Base-by-base conservation (phyloP, 2,329 filamentous ascomycete species). In the Myriosclerotinia duriaeana region DNA sequence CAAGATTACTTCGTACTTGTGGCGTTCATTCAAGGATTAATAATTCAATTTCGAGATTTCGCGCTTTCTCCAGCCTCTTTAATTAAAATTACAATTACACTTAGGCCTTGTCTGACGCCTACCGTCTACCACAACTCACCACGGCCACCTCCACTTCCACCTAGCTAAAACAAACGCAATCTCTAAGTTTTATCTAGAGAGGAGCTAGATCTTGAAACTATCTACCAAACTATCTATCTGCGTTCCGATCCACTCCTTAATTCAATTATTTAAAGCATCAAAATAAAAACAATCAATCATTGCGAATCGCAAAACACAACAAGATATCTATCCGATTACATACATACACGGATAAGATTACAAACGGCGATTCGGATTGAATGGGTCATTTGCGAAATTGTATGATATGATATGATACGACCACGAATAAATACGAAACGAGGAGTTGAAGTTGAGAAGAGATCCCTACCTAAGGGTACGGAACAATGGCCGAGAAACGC, bases 401-500 rank as follows among this genome's bases (percentile, higher is more conserved):
- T n/a, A 38, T 50, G 58, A 61, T 61, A 42, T 61, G 58, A 42
- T 48, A 59, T 65, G 63, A 65, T 59, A 64, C 56, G 61, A 64
- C 8, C 52, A 65, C 63, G 63, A 50, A 30, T 58, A 50, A 59
- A 50, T 30, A 59, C 63, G 12, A 59, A 46, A 14, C 26, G 34
- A 42, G 63, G 63, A 65, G 63, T 53, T 59, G 63, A 65, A 65
- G 63, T 38, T 36, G 62, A 58, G 62, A 65, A 64, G 63, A 59
- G 59, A 26, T 52, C 63, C 63, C 63, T 65, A 52, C 63, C 42
- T 22, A 52, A 50, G 44, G 63, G 63, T 65, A 52, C 53, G 63
- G 63, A 59, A 56, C 59, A 65, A 65, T 65, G 63, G 53, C 53
- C 1, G 63, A 65, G 44, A 65, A 56, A 34, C 63, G 63, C 40